Evolutionary conservation across 306 rosid genomes (phyloP).

Genomic region (Prunus dulcis): DNA sequence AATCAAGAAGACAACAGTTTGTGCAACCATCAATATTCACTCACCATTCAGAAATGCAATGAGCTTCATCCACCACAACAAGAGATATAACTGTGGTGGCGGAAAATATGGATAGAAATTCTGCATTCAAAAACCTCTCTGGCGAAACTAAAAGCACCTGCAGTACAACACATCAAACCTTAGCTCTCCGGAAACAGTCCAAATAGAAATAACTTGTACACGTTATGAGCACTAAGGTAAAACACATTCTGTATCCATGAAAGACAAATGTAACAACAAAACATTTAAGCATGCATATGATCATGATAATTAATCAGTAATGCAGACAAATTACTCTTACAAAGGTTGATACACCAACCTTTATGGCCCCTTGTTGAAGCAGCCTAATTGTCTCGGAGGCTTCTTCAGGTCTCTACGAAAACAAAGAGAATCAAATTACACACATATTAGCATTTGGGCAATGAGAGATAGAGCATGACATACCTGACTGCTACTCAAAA

Average conservation of each 20-base stretch:
- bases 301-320: neutral
- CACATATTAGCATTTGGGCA: neutral
- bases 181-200: neutral
- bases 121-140: slow-evolving; percentile 80
- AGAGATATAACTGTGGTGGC: slow-evolving; percentile 46
- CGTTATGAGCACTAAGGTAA: neutral
- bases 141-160: slow-evolving; percentile 96
- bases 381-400: slow-evolving; percentile 57
- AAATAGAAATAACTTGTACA: neutral
- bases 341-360: slow-evolving; percentile 40
- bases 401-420: slow-evolving; percentile 62
- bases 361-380: slow-evolving; percentile 63
- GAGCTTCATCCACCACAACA: slow-evolving; percentile 93
- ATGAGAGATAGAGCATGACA: neutral
- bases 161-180: slow-evolving; percentile 18
- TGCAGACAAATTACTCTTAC: neutral
- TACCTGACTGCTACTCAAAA: slow-evolving; percentile 79
- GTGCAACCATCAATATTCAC: slow-evolving; percentile 25
- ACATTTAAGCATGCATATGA: neutral
- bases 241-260: neutral
- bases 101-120: slow-evolving; percentile 68
- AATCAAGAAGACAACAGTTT: slow-evolving; percentile 2
- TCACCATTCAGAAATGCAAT: slow-evolving; percentile 93
- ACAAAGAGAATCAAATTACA: slow-evolving; percentile 6
- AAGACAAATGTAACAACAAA: neutral